Base-by-base conservation (phyloP, 768 basidiomycete species). In the Leucogyrophana mollusca region DNA sequence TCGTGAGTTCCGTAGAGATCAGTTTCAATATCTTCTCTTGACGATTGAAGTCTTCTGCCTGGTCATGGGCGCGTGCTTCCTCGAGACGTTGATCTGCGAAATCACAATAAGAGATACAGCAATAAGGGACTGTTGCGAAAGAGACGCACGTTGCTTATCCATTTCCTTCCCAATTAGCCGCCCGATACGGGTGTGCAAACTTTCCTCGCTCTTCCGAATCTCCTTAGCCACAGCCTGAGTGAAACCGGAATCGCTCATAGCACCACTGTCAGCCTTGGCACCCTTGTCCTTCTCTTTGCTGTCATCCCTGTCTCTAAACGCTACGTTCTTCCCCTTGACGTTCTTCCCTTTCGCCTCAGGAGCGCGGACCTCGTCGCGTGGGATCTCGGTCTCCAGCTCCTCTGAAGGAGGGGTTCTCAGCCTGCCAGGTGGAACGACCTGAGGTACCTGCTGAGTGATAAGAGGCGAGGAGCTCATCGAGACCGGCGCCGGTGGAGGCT, bases 21-120 rank as follows among this genome's bases (percentile, higher is more conserved):
- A 93, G 71, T 68, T 92, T 92, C 57, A 93, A 71, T 50, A 93
- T 89, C 65, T 87, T 90, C 68, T 94, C 91, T 65, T 94, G 90
- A 11, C 90, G 81, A 32, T 82, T 73, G 51, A 90, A 89, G 59
- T 92, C 90, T 51, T 86, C 86, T 9, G 81, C 76, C 59, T 90
- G 87, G 53, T 91, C 89, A 47, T 82, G 79, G 20, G 74, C 77
- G 50, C 89, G 84, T 40, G 82, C 82, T 35, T 92, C 90, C 57
- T 93, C 91, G 54, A 92, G 71, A 34, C 89, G 87, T 78, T 84
- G 81, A 58, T 92, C 91, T 93, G 60, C 20, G 7, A 41, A 30
- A 25, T 36, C 20, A 17, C 34, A 17, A 24, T n/a, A 11, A 25
- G 30, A 55, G n/a, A n/a, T n/a, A n/a, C 27, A 39, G 40, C 9